phyloP scores from a whole-genome alignment of 768 basidiomycete species.

The Calocybe indica region DNA sequence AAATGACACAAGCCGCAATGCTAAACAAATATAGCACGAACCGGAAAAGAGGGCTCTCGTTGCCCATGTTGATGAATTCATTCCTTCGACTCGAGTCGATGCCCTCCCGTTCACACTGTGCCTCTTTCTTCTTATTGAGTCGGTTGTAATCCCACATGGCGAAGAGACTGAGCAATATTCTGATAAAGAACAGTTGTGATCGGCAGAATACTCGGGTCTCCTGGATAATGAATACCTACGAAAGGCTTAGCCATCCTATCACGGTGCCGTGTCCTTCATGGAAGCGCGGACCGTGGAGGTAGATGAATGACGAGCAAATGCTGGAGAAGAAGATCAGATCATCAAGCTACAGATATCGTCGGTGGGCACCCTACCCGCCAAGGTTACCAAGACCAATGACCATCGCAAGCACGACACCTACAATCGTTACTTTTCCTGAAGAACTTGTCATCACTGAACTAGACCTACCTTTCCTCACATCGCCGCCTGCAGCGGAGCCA shows the following conservation, averaged over 20 bases:
- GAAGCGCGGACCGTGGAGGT: constrained; percentile 30
- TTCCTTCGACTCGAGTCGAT: constrained; percentile 32
- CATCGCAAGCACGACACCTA: constrained; percentile 40
- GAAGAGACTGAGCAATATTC: constrained; percentile 30
- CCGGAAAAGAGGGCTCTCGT: constrained; percentile 53
- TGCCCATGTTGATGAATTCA: constrained; percentile 44
- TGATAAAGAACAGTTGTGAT: constrained; percentile 3
- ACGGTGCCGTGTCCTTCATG: constrained; percentile 29
- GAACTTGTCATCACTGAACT: no score
- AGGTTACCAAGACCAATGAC: constrained; percentile 51
- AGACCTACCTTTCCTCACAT: constrained; percentile 37
- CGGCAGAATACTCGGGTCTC: not conserved
- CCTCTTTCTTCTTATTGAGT: constrained; percentile 44
- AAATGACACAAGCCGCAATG: no score
- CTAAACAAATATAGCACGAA: constrained; percentile 9
- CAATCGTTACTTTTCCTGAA: not conserved
- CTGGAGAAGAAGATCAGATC: constrained; percentile 17
- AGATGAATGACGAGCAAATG: constrained; percentile 35
- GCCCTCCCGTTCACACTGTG: constrained; percentile 33
- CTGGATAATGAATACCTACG: constrained; percentile 17
- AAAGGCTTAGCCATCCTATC: constrained; percentile 24
- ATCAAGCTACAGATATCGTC: not conserved
- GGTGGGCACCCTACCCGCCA: constrained; percentile 26
- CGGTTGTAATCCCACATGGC: constrained; percentile 44
- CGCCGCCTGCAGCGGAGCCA: constrained; percentile 49